These are phyloP conservation scores for Pseudozyma thailandica DNA, from an alignment of 1,284 basidiomycete genomes.

Conservation along the genomic window DNA sequence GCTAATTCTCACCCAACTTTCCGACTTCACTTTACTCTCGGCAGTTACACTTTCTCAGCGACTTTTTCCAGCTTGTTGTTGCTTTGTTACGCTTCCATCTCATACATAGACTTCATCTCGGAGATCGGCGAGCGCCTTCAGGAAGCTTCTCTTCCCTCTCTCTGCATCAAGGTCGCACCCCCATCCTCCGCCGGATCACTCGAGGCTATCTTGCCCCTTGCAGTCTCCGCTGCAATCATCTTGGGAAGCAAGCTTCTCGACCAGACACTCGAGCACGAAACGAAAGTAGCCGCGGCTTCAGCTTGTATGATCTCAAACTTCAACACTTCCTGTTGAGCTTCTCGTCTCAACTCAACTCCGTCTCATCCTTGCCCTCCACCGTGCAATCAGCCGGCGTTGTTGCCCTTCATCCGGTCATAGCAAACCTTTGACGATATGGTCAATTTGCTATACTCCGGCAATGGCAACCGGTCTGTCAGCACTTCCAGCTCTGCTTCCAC, in stretches of 20 bases:
- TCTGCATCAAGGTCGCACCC: not conserved
- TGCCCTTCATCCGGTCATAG: too few species aligned
- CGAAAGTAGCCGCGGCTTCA: not conserved
- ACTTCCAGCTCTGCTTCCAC: conserved; percentile 2
- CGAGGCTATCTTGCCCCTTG: too few species aligned
- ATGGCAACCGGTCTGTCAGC: conserved; percentile 74
- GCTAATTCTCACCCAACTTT: not conserved
- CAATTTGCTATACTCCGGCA: conserved; percentile 25
- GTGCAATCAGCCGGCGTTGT: not conserved
- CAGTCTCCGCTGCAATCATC: too few species aligned
- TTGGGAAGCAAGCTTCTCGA: too few species aligned
- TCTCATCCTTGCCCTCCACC: too few species aligned
- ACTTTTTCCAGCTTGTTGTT: not conserved
- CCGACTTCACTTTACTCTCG: not conserved
- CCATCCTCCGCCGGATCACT: not conserved
- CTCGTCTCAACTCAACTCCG: not conserved
- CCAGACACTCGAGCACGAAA: not conserved
- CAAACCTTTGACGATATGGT: conserved; percentile 13
- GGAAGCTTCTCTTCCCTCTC: not conserved
- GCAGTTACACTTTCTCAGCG: not conserved
- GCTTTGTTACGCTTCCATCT: not conserved
- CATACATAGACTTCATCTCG: not conserved
- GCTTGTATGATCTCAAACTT: not conserved
- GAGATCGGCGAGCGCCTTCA: not conserved
- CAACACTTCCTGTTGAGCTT: not conserved